Conservation (phyloP, 2,329 filamentous ascomycete genomes). For the Microcyclospora pomicola region DNA sequence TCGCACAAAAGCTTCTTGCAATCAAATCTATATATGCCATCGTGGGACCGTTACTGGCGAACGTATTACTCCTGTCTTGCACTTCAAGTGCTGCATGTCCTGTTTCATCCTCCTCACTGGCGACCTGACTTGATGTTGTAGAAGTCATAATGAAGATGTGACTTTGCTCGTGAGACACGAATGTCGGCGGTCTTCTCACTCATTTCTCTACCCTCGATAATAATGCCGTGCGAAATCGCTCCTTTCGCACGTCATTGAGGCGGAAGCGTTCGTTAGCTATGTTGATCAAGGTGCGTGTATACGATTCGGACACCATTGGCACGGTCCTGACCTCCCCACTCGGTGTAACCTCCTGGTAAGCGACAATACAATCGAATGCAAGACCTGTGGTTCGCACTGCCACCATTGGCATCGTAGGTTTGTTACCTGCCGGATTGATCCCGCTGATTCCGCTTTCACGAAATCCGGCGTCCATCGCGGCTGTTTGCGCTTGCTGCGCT, state of each 20-base stretch:
- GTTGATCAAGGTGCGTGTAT: slow-evolving; percentile 51
- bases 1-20: too few relatives aligned
- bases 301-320: slow-evolving; percentile 49
- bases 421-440: slow-evolving; percentile 4
- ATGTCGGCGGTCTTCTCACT: too few relatives aligned
- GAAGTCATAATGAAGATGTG: too few relatives aligned
- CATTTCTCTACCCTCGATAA: too few relatives aligned
- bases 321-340: slow-evolving; percentile 27
- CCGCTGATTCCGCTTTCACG: slow-evolving; percentile 65
- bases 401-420: slow-evolving; percentile 51
- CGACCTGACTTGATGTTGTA: too few relatives aligned
- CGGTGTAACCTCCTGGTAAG: slow-evolving; percentile 28
- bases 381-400: slow-evolving; percentile 75
- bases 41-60: too few relatives aligned
- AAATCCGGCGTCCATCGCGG: slow-evolving; percentile 70
- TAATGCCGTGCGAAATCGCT: slow-evolving; percentile 39
- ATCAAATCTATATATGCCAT: too few relatives aligned
- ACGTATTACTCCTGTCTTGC: too few relatives aligned
- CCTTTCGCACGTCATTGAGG: slow-evolving; percentile 55
- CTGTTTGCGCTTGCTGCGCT: slow-evolving; percentile 61
- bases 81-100: too few relatives aligned
- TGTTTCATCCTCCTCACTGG: too few relatives aligned
- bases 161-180: too few relatives aligned
- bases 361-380: slow-evolving; percentile 68
- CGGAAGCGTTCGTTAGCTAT: slow-evolving; percentile 63